Percentiles rank a stretch among this genome's conserved stretches.
These are phyloP conservation scores for Cryptomeria japonica DNA, from an alignment of 75 land plant species.

Conservation along the genomic window DNA sequence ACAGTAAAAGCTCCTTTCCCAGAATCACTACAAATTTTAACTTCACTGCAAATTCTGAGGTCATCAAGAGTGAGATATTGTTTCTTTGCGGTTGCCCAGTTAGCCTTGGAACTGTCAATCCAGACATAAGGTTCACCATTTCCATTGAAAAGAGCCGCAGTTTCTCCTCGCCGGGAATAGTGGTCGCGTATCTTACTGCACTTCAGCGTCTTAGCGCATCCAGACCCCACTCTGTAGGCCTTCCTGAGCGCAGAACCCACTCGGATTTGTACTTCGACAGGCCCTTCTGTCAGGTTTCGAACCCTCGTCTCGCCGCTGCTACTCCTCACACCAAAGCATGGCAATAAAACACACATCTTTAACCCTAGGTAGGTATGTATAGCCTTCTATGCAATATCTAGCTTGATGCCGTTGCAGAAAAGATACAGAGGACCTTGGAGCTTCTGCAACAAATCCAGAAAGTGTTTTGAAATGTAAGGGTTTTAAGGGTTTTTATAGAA, in stretches of 20 bases:
- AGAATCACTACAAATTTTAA: slow-evolving; percentile 34
- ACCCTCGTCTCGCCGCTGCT: neutral
- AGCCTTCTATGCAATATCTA: too few species aligned
- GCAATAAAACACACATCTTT: neutral
- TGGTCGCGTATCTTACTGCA: slow-evolving; percentile 34
- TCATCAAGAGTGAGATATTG: slow-evolving; percentile 44
- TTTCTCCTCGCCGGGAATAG: slow-evolving; percentile 18
- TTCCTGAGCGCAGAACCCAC: neutral
- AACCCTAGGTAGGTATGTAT: neutral
- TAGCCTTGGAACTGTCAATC: slow-evolving; percentile 25
- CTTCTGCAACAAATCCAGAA: too few species aligned
- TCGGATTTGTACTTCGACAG: neutral
- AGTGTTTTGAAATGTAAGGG: too few species aligned
- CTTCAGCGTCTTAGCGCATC: slow-evolving; percentile 28
- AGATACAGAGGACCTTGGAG: too few species aligned
- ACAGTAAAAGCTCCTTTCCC: slow-evolving; percentile 34
- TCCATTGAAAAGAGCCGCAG: slow-evolving; percentile 28
- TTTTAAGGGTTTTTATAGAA: too few species aligned
- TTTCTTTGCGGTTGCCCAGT: slow-evolving; percentile 31
- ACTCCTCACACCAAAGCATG: neutral
- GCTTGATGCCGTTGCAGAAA: too few species aligned
- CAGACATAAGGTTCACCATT: slow-evolving; percentile 43
- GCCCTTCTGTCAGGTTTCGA: neutral
- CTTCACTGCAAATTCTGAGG: slow-evolving; percentile 34
- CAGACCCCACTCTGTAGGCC: neutral